Evolutionary conservation across 2,329 filamentous ascomycete genomes (phyloP).

Genomic region (Capronia coronata): DNA sequence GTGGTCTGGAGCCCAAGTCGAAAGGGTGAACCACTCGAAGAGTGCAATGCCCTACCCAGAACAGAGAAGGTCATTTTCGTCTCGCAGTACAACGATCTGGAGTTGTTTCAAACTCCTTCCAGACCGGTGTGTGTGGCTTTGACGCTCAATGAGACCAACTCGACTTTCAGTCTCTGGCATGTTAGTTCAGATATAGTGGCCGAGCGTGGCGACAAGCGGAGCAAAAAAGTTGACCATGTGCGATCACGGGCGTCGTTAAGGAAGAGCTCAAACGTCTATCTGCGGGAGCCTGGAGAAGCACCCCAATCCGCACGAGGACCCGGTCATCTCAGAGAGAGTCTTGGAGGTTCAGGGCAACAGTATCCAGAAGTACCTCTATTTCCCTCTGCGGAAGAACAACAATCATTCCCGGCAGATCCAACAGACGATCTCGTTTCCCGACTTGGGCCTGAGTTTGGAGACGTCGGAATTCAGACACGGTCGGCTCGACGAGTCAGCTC

Average conservation of each 20-base stretch:
- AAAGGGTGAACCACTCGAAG: slow-evolving; percentile 19
- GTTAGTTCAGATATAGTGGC: slow-evolving; percentile 39
- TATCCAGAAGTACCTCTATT: slow-evolving; percentile 18
- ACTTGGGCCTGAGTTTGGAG: slow-evolving; percentile 60
- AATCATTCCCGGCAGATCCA: slow-evolving; percentile 49
- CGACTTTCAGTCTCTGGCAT: slow-evolving; percentile 26
- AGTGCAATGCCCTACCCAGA: slow-evolving; percentile 21
- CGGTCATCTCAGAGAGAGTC: slow-evolving; percentile 67
- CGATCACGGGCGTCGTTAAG: slow-evolving; percentile 38
- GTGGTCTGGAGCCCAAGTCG: slow-evolving; percentile 24
- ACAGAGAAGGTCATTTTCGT: slow-evolving; percentile 24
- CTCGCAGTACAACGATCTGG: slow-evolving; percentile 16
- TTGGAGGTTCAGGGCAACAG: slow-evolving; percentile 50
- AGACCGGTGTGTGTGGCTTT: slow-evolving; percentile 18
- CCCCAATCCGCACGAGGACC: slow-evolving; percentile 63
- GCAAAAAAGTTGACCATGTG: slow-evolving; percentile 31
- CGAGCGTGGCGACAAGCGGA: slow-evolving; percentile 40
- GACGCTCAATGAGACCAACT: slow-evolving; percentile 23
- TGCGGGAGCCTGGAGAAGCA: slow-evolving; percentile 57
- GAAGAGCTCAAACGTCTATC: slow-evolving; percentile 59
- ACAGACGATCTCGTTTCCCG: slow-evolving; percentile 59
- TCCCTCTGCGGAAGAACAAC: slow-evolving; percentile 41
- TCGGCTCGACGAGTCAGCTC: slow-evolving; percentile 82
- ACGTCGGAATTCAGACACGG: slow-evolving; percentile 50
- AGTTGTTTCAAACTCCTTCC: not conserved